These are phyloP conservation scores for Hebeloma cylindrosporum DNA, from an alignment of 768 basidiomycete genomes.

Conservation along the genomic window DNA sequence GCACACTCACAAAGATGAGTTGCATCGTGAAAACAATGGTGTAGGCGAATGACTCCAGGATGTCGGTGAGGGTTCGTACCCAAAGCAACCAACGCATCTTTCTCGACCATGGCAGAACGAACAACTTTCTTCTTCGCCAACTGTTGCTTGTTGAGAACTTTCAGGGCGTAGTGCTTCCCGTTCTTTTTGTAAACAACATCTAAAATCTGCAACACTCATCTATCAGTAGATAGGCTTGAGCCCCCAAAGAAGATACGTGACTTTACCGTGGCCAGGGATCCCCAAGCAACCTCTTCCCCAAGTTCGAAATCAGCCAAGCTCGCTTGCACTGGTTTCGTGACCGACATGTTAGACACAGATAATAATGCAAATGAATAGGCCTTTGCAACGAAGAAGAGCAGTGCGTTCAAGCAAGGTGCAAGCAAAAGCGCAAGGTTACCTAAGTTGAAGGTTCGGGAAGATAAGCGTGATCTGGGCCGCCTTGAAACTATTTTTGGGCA, in stretches of 20 bases:
- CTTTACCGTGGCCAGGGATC: conserved; percentile 31
- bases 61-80: conserved; percentile 56
- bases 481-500: too few relatives aligned
- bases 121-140: conserved; percentile 77
- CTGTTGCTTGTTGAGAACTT: conserved; percentile 78
- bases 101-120: conserved; percentile 76
- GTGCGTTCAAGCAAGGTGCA: too few relatives aligned
- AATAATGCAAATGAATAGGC: conserved; percentile 5
- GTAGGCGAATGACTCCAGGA: conserved; percentile 78
- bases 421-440: too few relatives aligned
- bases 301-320: conserved; percentile 28
- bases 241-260: not conserved
- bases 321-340: conserved; percentile 14
- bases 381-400: conserved; percentile 7
- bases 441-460: too few relatives aligned
- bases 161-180: conserved; percentile 34
- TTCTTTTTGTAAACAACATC: conserved; percentile 31
- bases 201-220: conserved; percentile 26
- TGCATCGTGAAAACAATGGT: conserved; percentile 85
- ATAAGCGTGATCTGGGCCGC: too few relatives aligned
- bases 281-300: conserved; percentile 32
- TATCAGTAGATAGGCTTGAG: too few relatives aligned
- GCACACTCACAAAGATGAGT: conserved; percentile 83
- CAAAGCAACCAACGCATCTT: conserved; percentile 71
- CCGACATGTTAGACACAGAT: conserved; percentile 2